Evolutionary conservation across 2,329 filamentous ascomycete genomes (phyloP).

Genomic region (Colletotrichum truncatum): DNA sequence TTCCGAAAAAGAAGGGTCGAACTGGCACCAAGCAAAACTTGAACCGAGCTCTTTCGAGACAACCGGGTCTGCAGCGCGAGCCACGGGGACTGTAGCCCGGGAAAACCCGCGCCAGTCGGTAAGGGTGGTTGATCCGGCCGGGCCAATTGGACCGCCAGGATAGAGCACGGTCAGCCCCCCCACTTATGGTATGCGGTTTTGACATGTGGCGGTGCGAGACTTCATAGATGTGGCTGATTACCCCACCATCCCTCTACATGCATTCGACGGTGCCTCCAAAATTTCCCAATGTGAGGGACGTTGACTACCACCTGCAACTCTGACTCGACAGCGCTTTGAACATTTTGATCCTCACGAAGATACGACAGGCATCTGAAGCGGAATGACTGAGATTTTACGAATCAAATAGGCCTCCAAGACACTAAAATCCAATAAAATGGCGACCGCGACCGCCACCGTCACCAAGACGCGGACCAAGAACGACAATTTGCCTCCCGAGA

Average conservation of each 20-base stretch:
- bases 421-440: slow-evolving; percentile 39
- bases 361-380: too few relatives aligned
- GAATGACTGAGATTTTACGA: accelerated
- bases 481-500: slow-evolving; percentile 85
- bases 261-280: slow-evolving; percentile 22
- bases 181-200: background rate
- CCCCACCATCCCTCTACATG: slow-evolving; percentile 21
- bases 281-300: slow-evolving; percentile 16
- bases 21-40: slow-evolving; percentile 29
- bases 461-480: slow-evolving; percentile 73
- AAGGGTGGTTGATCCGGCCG: background rate
- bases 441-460: slow-evolving; percentile 66
- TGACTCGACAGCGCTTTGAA: background rate
- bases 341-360: too few relatives aligned
- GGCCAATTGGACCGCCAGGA: background rate
- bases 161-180: slow-evolving; percentile 10
- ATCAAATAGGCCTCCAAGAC: background rate
- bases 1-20: slow-evolving; percentile 31
- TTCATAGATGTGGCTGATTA: slow-evolving; percentile 18
- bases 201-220: slow-evolving; percentile 10
- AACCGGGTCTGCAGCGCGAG: slow-evolving; percentile 30
- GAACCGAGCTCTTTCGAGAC: slow-evolving; percentile 32
- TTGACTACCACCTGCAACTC: background rate
- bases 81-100: slow-evolving; percentile 28
- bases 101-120: slow-evolving; percentile 32